Base-by-base conservation (phyloP, 2,329 filamentous ascomycete species). In the Trichoderma koningiopsis region DNA sequence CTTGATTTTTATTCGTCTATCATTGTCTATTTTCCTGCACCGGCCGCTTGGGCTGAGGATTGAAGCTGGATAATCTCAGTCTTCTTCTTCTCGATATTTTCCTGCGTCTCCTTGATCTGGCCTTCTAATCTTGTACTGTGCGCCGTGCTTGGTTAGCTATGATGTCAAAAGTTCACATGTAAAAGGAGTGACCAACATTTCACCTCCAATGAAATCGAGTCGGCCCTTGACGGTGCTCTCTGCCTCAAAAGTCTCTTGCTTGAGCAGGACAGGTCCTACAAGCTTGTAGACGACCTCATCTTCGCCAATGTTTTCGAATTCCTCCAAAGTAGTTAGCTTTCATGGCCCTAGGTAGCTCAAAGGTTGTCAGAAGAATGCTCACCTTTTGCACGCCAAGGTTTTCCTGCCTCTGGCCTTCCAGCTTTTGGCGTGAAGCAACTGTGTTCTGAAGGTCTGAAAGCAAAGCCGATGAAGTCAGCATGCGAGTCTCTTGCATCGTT, bases 211-310 rank as follows among this genome's bases (percentile, higher is more conserved):
- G 77, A 95, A 98, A 73, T 97, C 94, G 62, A 99, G 80, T 29
- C 96, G 89, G 24, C 93, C 93, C 74, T 96, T 93, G 22, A 99
- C 96, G 0, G 94, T 94, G 84, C 92, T 91, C 73, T 94, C 89
- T 0, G 96, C 96, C 79, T 99, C 96, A 1, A 88, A 83, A 80
- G 92, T 94, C 69, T 98, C 96, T 81, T 99, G 96, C 85, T 98
- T 97, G 76, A 99, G 81, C 47, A 99, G 83, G 7, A 98, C 92
- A 0, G 96, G 96, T 0, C 96, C 96, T 58, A 97, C 89, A 53
- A 97, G 88, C 82, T 98, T 99, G 88, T 97, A 99, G 80, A 99
- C 97, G 72, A 89, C 93, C 76, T 96, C 92, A 74, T 91, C 91
- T 47, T 94, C 91, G 75, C 90, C 88, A 70, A 98, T 85, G 66